These are phyloP conservation scores for Kalaharituber pfeilii DNA, from an alignment of 2,329 filamentous ascomycete species.

Conservation along the genomic window DNA sequence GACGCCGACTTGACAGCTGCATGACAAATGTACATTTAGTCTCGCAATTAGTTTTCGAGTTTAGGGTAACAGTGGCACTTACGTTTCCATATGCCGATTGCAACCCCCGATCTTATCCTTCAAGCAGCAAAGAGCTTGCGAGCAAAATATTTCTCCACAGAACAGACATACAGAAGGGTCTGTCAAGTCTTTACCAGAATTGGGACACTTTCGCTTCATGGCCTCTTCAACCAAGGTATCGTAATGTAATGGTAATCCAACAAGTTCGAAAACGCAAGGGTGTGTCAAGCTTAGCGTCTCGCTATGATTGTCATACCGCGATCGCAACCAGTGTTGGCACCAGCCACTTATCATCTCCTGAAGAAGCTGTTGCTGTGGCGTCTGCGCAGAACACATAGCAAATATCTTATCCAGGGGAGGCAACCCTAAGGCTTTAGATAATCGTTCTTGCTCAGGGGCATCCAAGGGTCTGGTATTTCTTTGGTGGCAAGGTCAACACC, in stretches of 20 bases:
- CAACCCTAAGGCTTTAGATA: conserved; percentile 57
- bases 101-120: conserved; percentile 61
- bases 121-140: conserved; percentile 80
- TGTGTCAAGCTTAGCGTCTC: conserved; percentile 39
- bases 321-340: conserved; percentile 15
- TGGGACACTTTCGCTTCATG: conserved; percentile 66
- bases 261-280: conserved; percentile 81
- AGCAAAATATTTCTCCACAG: conserved; percentile 93
- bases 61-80: conserved; percentile 28
- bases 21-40: conserved; percentile 2
- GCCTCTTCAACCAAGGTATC: conserved; percentile 86
- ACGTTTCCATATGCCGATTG: conserved; percentile 79
- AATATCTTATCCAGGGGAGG: conserved; percentile 69
- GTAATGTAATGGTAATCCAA: conserved; percentile 81
- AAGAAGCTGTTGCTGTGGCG: conserved; percentile 29
- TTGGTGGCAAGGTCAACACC: conserved; percentile 72
- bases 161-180: conserved; percentile 87
- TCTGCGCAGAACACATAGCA: conserved; percentile 34
- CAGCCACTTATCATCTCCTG: conserved; percentile 33
- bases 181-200: conserved; percentile 73
- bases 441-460: conserved; percentile 61
- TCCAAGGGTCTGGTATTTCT: conserved; percentile 42
- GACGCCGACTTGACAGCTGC: conserved; percentile 69
- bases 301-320: background rate
- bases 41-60: background rate